Evolutionary conservation across 257 asterid genomes (phyloP).

Genomic region (Solanum verrucosum): DNA sequence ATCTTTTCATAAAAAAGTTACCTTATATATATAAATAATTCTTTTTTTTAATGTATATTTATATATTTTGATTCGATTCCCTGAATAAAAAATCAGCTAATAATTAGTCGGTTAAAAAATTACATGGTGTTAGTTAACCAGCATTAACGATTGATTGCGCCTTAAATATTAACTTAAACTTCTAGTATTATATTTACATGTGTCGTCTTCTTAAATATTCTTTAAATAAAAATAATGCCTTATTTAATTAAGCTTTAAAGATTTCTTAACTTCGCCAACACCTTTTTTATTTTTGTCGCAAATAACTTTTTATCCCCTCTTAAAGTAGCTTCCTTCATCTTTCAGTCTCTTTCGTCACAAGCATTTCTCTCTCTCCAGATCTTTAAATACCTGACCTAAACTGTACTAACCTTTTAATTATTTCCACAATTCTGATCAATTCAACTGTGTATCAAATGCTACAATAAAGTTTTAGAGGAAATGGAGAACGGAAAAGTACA

Average conservation of each 20-base stretch:
- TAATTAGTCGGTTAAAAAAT: neutral
- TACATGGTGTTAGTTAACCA: no score
- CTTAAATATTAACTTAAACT: neutral
- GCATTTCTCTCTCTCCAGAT: neutral
- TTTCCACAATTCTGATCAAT: neutral
- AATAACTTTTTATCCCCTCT: neutral
- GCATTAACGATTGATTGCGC: neutral
- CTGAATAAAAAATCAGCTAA: no score
- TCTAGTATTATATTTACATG: neutral
- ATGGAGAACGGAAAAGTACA: conserved; percentile 34
- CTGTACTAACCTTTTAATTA: neutral
- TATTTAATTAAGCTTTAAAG: neutral
- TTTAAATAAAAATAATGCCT: neutral
- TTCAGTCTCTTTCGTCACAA: neutral
- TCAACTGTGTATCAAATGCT: neutral
- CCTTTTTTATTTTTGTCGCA: neutral
- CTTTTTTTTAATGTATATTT: no score
- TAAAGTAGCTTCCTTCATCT: neutral
- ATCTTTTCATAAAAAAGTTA: neutral
- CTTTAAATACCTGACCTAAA: neutral
- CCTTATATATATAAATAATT: no score
- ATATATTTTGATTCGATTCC: neutral
- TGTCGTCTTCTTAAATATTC: neutral
- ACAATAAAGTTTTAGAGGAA: neutral
- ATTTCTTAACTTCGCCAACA: neutral